Evolutionary conservation across 2,329 filamentous ascomycete species (phyloP).

Genomic region (Aspergillus arachidicola): DNA sequence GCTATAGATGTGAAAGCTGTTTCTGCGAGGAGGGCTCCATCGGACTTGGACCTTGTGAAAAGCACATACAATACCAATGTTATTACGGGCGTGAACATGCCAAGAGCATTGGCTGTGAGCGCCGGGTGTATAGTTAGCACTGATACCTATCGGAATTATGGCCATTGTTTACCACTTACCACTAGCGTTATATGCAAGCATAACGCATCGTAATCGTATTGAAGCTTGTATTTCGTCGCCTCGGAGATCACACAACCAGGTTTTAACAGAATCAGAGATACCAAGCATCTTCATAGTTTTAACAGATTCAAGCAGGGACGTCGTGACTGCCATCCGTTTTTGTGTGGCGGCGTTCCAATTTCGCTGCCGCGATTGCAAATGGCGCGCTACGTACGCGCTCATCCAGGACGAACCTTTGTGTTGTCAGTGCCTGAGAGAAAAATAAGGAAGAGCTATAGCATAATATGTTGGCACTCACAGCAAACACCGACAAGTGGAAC

Average conservation of each 20-base stretch:
- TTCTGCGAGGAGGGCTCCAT: neutral
- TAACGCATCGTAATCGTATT: neutral
- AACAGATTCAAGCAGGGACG: neutral
- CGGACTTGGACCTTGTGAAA: neutral
- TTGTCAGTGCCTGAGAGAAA: too few species aligned
- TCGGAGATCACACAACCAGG: too few species aligned
- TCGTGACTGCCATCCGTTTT: neutral
- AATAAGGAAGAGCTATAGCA: too few species aligned
- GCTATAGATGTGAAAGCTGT: slow-evolving; percentile 4
- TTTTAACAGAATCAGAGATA: too few species aligned
- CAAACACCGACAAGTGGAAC: neutral
- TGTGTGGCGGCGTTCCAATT: slow-evolving; percentile 1
- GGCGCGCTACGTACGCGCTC: slow-evolving; percentile 3
- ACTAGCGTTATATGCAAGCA: slow-evolving; percentile 4
- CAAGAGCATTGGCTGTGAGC: neutral
- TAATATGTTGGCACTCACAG: neutral
- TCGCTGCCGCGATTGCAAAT: neutral
- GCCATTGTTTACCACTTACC: neutral
- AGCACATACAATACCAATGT: neutral
- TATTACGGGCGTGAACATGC: slow-evolving; percentile 1
- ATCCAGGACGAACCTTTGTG: neutral
- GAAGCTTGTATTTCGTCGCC: too few species aligned
- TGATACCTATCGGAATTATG: neutral
- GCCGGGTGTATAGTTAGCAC: too few species aligned
- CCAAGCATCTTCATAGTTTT: slow-evolving; percentile 9